phyloP scores from a whole-genome alignment of 352 stramenopile genomes.

The Globisporangium orthogonon region DNA sequence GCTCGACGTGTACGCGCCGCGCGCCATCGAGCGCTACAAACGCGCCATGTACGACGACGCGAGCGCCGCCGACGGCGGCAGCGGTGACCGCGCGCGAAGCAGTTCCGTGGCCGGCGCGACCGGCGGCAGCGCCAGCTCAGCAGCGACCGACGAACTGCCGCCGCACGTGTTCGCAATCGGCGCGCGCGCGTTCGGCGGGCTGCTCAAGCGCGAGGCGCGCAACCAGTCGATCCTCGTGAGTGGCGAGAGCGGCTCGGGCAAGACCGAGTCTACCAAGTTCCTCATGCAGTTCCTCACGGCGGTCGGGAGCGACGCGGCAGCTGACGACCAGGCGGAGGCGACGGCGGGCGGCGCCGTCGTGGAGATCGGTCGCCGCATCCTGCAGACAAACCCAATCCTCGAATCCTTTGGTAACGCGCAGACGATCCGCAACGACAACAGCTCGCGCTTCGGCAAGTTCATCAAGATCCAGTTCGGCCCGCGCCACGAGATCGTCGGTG shows the following conservation, averaged over 20 bases:
- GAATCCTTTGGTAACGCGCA: constrained; percentile 97
- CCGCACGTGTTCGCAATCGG: constrained; percentile 91
- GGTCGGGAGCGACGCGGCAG: constrained; percentile 42
- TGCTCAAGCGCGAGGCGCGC: constrained; percentile 42
- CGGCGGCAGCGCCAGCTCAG: constrained; percentile 4
- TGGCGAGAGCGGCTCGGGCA: constrained; percentile 76
- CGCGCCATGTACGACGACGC: constrained; percentile 24
- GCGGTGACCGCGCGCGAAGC: constrained; percentile 4
- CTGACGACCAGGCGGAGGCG: neutral
- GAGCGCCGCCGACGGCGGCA: neutral
- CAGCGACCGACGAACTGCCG: constrained; percentile 15
- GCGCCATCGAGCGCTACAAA: constrained; percentile 66
- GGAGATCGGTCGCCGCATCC: constrained; percentile 81
- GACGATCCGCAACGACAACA: constrained; percentile 97
- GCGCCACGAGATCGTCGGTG: constrained; percentile 83
- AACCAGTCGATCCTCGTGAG: constrained; percentile 41
- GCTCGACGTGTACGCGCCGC: constrained; percentile 56
- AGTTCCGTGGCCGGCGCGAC: constrained; percentile 4
- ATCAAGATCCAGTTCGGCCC: constrained; percentile 92
- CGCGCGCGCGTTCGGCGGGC: constrained; percentile 71
- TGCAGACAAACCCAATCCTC: constrained; percentile 96
- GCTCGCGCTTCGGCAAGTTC: constrained; percentile 94
- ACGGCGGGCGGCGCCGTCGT: constrained; percentile 31
- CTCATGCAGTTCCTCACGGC: constrained; percentile 95
- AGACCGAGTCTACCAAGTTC: constrained; percentile 96